phyloP scores from a whole-genome alignment of 2,329 filamentous ascomycete genomes.

The Diaporthe caulivora region DNA sequence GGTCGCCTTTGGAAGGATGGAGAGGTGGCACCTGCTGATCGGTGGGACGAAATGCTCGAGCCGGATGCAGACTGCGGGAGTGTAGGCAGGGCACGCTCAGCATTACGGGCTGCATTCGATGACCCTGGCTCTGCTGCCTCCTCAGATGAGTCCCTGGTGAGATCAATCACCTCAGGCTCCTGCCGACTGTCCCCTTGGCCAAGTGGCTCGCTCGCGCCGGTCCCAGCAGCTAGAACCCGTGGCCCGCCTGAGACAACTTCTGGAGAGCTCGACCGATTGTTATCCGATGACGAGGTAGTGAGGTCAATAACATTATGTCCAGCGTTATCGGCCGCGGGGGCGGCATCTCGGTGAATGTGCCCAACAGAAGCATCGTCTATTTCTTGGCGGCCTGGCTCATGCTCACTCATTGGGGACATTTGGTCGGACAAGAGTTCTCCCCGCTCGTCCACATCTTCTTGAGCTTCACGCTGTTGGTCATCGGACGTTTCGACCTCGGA shows the following conservation, averaged over 20 bases:
- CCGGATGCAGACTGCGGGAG: conserved; percentile 26
- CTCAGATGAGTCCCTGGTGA: conserved; percentile 33
- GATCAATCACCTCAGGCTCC: conserved; percentile 38
- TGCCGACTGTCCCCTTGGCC: background rate
- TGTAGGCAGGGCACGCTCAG: conserved; percentile 37
- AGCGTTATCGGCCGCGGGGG: background rate
- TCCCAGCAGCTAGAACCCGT: conserved; percentile 13
- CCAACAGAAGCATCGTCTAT: background rate
- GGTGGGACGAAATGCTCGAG: background rate
- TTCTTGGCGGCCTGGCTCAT: background rate
- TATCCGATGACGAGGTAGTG: conserved; percentile 18
- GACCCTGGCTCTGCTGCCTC: background rate
- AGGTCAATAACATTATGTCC: conserved; percentile 33
- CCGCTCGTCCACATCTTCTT: conserved; percentile 32
- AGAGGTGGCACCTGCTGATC: conserved; percentile 19
- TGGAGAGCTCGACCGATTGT: background rate
- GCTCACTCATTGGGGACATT: conserved; percentile 36
- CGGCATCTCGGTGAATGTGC: conserved; percentile 20
- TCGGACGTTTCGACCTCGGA: conserved; percentile 43
- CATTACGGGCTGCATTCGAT: conserved; percentile 19
- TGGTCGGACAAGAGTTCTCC: background rate
- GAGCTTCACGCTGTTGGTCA: conserved; percentile 43
- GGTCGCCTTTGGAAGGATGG: conserved; percentile 35
- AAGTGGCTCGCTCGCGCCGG: background rate
- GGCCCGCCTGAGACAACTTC: background rate